Evolutionary conservation across 345 rosid genomes (phyloP), one percentile per base, ranked within the genome.

Genomic region (Salix brachista): DNA sequence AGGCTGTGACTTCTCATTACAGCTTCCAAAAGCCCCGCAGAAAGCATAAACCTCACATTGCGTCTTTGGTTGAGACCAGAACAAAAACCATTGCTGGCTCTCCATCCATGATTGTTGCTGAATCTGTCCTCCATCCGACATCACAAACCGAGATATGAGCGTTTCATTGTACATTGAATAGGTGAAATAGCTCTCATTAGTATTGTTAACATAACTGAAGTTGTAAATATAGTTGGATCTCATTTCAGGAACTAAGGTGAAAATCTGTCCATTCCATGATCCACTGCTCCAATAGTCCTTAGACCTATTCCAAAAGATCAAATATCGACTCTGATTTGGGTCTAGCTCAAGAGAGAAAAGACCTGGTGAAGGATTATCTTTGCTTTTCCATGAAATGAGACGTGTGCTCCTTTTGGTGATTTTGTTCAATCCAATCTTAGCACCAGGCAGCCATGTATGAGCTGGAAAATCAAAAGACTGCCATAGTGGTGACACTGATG

Each of bases 401-500:
- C 62, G 76, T 65, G 83, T 89, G 70, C 75, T 81, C 37, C 21
- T 75, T 0, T 75, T 77, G 23, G 85, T 85, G 52, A 62, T 75
- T 76, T 85, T 92, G 79, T 88, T 76, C 6, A 79, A 73, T 68
- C 87, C 86, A 46, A 94, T 8, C 68, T 84, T 91, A 5, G 84
- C 86, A 13, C 97, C 93, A 3, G 96, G 94, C 3, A 91, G 93
- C 93, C 96, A 92, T 41, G 96, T 91, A 80, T 88, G 2, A 2
- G 86, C 77, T 0, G 90, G 98, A 56, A 86, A 80, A 66, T 94
- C 96, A 65, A 91, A 87, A 80, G 97, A 91, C 86, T 91, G 90
- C 98, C 98, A 94, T 14, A 89, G 77, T 0, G 26, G 36, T 34
- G 34, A 21, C 46, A 8, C 34, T 6, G 88, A 77, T 7, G 80